Conservation (phyloP, 192 early-diverging fungal genomes). For the Allomyces arbusculus region DNA sequence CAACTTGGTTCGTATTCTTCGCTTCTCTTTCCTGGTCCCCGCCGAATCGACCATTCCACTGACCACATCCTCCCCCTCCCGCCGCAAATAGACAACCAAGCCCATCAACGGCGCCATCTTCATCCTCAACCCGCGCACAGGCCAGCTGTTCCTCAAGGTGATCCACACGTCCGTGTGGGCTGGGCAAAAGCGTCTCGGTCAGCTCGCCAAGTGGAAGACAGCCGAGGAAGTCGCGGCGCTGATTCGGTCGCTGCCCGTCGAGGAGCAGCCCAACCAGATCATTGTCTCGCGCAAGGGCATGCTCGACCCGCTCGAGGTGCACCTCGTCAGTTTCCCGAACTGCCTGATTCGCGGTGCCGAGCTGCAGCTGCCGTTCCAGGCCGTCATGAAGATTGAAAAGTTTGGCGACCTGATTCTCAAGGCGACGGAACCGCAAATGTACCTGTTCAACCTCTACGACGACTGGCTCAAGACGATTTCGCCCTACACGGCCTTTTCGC, state of each 20-base stretch:
- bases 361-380: constrained; percentile 94
- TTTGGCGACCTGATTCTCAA: constrained; percentile 95
- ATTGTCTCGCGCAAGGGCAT: constrained; percentile 99
- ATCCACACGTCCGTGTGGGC: constrained; percentile 99
- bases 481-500: constrained; percentile 95
- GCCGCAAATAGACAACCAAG: constrained; percentile 45
- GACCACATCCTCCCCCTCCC: too few species aligned
- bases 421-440: constrained; percentile 97
- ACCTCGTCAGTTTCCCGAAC: constrained; percentile 90
- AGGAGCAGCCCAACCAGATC: constrained; percentile 99
- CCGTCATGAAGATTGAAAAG: constrained; percentile 93
- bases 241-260: constrained; percentile 92
- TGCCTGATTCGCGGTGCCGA: constrained; percentile 97
- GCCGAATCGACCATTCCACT: not conserved
- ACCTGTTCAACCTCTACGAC: constrained; percentile 72
- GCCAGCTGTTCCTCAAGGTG: constrained; percentile 96
- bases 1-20: constrained; percentile 38
- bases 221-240: constrained; percentile 98
- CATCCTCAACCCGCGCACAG: constrained; percentile 96
- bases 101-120: constrained; percentile 99
- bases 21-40: not conserved
- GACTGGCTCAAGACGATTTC: constrained; percentile 92
- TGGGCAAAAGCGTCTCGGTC: constrained; percentile 95
- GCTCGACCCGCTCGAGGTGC: constrained; percentile 96
- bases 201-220: constrained; percentile 99